Evolutionary conservation across 192 early-diverging fungal genomes (phyloP), one percentile per base, ranked within the genome.

Genomic region (Funneliformis geosporum): DNA sequence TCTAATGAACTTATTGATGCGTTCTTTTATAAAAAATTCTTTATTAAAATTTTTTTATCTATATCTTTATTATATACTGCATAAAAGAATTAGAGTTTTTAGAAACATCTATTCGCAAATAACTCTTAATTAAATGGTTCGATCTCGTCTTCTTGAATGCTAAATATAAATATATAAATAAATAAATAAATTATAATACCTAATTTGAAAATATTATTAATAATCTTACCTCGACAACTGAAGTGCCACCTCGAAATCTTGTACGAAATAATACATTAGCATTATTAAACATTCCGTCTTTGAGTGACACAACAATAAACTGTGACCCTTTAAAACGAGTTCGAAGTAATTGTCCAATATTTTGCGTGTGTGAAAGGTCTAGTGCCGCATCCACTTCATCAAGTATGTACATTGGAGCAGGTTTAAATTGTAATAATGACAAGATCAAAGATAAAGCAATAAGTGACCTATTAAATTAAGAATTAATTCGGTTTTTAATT

Each of bases 271-370:
- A 84, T 8, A 97, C 95, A 81, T 98, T 99, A 68, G 98, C 98
- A 81, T 99, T 99, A 81, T 95, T 96, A 82, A 97, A 99, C 97
- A 99, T 98, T 74, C 97, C 98, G 80, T 99, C 98, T 83, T 99
- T 99, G 33, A 99, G 88, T 21, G 96, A 99, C 8, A 99, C 97
- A 1, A 99, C 91, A 55, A 99, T 97, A 80, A 99, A 99, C 83
- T 99, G 98, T 2, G 96, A 95, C 5, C 93, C 96, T 75, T 93
- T 96, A 87, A 99, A 99, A 43, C 98, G 83, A 1, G 93, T 96
- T 62, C 93, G 88, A 69, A 99, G 86, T 27, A 99, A 85, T 79
- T 95, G 93, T 1, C 98, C 98, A 81, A 99, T 99, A 83, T 99
- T 99, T 82, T 99, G 97, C 3, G 98, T 99, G 81, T 99, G 98